phyloP scores from a whole-genome alignment of 2,329 filamentous ascomycete genomes.

The Dothidotthia symphoricarpi region DNA sequence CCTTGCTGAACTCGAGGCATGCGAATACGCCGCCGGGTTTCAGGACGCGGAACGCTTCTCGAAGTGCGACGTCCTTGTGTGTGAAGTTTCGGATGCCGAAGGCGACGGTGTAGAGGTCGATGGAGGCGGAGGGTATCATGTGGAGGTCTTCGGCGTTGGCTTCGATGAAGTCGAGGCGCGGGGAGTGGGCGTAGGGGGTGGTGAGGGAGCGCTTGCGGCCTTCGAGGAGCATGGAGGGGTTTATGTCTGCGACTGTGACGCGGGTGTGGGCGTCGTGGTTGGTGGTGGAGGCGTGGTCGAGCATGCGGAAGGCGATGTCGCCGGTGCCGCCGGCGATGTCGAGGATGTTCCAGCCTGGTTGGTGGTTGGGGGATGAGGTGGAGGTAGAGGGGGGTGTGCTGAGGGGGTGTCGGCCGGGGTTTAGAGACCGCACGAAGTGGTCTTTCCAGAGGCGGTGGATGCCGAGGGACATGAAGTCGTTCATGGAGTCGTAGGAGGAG shows the following conservation, averaged over 20 bases:
- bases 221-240: conserved; percentile 88
- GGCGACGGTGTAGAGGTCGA: conserved; percentile 95
- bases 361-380: conserved; percentile 2
- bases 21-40: conserved; percentile 96
- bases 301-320: conserved; percentile 95
- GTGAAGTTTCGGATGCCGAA: conserved; percentile 98
- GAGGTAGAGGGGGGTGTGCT: conserved; percentile 35
- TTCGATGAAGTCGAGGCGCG: conserved; percentile 70
- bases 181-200: conserved; percentile 58
- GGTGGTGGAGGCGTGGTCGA: conserved; percentile 79
- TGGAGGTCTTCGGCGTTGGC: conserved; percentile 81
- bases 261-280: conserved; percentile 76
- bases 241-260: conserved; percentile 95
- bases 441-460: conserved; percentile 98
- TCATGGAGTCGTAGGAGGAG: conserved; percentile 95
- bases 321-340: conserved; percentile 97
- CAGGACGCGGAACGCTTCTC: conserved; percentile 81
- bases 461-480: conserved; percentile 97
- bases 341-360: conserved; percentile 69
- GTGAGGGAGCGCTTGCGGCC: conserved; percentile 73
- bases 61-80: conserved; percentile 77
- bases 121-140: conserved; percentile 64
- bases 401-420: conserved; percentile 66
- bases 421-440: conserved; percentile 87
- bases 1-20: conserved; percentile 91